Conservation (phyloP, 2,329 filamentous ascomycete genomes). For the Xylariaceae sp. region DNA sequence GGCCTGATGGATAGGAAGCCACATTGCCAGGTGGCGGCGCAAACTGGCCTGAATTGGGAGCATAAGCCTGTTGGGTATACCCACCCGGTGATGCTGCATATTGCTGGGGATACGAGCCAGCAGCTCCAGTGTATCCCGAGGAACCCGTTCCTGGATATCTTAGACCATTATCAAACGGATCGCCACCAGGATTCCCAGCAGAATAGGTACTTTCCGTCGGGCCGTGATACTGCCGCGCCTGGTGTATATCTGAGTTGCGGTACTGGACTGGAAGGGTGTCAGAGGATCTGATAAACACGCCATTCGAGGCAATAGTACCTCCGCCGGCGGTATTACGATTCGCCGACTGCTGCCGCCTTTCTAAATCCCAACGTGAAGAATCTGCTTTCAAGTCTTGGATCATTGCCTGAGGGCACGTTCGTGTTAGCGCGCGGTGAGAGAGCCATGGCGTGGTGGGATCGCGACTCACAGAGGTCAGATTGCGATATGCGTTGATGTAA, state of each 20-base stretch:
- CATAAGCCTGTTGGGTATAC: conserved; percentile 31
- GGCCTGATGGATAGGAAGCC: conserved; percentile 26
- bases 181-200: conserved; percentile 23
- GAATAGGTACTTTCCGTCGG: conserved; percentile 38
- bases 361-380: conserved; percentile 58
- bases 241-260: conserved; percentile 50
- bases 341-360: conserved; percentile 53
- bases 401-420: conserved; percentile 49
- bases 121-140: conserved; percentile 46
- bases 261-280: conserved; percentile 57
- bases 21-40: conserved; percentile 27
- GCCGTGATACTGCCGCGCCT: conserved; percentile 45
- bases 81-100: conserved; percentile 31
- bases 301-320: conserved; percentile 54
- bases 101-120: conserved; percentile 36
- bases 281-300: conserved; percentile 50
- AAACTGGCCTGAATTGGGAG: conserved; percentile 30
- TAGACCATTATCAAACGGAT: conserved; percentile 41
- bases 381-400: conserved; percentile 60
- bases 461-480: conserved; percentile 66
- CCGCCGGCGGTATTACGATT: conserved; percentile 48
- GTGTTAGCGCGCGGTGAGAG: conserved; percentile 19
- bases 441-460: neutral
- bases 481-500: conserved; percentile 74
- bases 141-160: conserved; percentile 50